These are phyloP conservation scores for Boletus rubropictus DNA, from an alignment of 768 basidiomycete genomes.

Conservation along the genomic window DNA sequence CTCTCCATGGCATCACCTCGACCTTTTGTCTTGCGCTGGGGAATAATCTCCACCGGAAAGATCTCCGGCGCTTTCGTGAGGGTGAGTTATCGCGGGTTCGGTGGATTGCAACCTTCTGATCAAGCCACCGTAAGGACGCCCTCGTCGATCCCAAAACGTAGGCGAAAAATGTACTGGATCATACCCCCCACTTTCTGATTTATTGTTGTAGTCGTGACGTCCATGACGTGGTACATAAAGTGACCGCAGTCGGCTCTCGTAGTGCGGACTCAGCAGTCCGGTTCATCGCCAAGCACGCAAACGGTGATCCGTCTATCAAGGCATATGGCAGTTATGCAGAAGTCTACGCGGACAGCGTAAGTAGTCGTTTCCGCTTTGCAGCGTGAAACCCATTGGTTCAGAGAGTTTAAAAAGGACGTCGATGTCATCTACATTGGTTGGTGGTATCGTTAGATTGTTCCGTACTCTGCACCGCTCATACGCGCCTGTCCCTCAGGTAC, in stretches of 20 bases:
- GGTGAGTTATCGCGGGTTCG: slow-evolving; percentile 34
- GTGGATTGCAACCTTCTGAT: neutral
- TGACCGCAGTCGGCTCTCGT: slow-evolving; percentile 76
- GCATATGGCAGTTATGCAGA: slow-evolving; percentile 71
- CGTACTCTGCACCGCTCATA: neutral
- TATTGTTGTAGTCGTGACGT: slow-evolving; percentile 48
- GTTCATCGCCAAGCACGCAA: slow-evolving; percentile 55
- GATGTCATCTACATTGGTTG: slow-evolving; percentile 73
- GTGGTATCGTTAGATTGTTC: slow-evolving; percentile 1
- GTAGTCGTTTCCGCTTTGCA: slow-evolving; percentile 13
- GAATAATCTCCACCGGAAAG: slow-evolving; percentile 77
- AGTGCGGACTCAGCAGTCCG: slow-evolving; percentile 58
- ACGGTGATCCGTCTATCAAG: slow-evolving; percentile 50
- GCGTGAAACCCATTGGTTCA: neutral
- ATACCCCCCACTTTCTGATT: neutral
- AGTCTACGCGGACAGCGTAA: slow-evolving; percentile 64
- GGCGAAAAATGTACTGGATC: slow-evolving; percentile 23
- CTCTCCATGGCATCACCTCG: slow-evolving; percentile 20
- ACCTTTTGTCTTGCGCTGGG: slow-evolving; percentile 62
- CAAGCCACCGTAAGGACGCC: slow-evolving; percentile 49
- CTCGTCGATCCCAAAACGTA: slow-evolving; percentile 71
- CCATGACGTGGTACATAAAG: slow-evolving; percentile 60
- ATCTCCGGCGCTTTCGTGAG: slow-evolving; percentile 67
- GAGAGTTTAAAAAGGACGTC: slow-evolving; percentile 45
- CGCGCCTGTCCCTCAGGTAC: slow-evolving; percentile 46